A percentile compares a stretch with the other conserved stretches of the same genome.
phyloP scores from a whole-genome alignment of 2,329 filamentous ascomycete genomes.

The Verticillium zaregamsianum region DNA sequence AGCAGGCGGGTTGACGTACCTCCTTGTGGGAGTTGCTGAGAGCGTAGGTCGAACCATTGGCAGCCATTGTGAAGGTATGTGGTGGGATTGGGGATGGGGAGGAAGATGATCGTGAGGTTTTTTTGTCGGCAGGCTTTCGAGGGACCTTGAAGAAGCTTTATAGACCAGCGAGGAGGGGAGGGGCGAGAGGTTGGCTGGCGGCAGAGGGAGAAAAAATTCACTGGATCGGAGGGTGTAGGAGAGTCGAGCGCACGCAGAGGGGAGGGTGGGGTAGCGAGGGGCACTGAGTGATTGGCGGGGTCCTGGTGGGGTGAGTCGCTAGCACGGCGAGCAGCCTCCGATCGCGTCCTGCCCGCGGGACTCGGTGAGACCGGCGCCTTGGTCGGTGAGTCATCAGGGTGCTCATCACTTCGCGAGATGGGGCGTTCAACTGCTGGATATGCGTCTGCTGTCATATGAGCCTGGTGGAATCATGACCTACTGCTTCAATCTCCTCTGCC shows the following conservation, averaged over 20 bases:
- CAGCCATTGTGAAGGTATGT: constrained; percentile 30
- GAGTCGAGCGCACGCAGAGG: neutral
- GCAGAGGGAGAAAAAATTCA: constrained; percentile 10
- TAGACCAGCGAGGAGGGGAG: neutral
- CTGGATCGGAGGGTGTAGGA: constrained; percentile 4
- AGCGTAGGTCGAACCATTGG: constrained; percentile 42
- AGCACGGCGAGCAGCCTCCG: neutral
- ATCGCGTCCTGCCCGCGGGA: neutral
- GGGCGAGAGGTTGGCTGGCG: constrained; percentile 4
- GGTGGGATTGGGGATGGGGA: constrained; percentile 3
- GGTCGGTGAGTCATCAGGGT: neutral
- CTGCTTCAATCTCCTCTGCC: too few species aligned
- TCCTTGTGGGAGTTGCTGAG: constrained; percentile 52
- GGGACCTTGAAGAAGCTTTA: constrained; percentile 1
- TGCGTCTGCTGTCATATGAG: too few species aligned
- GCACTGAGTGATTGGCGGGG: constrained; percentile 4
- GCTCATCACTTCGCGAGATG: neutral
- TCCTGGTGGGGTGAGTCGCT: neutral
- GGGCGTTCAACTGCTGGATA: too few species aligned
- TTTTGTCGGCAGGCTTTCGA: neutral
- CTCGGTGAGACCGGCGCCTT: neutral
- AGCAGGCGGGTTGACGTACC: constrained; percentile 27
- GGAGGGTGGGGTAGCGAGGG: constrained; percentile 3
- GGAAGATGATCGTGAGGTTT: constrained; percentile 8
- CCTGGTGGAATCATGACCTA: too few species aligned